Percentiles rank a stretch among this genome's conserved stretches.
These are phyloP conservation scores for Backusella luteola DNA, from an alignment of 192 early-diverging fungal species.

Conservation along the genomic window DNA sequence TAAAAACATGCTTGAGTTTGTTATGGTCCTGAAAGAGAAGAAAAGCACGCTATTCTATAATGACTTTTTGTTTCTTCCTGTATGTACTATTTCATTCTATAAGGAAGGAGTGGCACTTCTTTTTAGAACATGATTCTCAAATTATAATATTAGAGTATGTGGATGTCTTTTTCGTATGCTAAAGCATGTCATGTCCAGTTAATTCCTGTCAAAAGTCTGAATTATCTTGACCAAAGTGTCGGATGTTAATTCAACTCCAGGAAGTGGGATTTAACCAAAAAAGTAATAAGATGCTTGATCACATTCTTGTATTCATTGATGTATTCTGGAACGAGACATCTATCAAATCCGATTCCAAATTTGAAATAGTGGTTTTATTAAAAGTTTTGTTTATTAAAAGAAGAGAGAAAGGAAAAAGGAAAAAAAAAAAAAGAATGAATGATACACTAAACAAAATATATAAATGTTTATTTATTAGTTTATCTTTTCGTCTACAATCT, in stretches of 20 bases:
- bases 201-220: not conserved
- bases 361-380: not conserved
- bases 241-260: not conserved
- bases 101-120: not conserved
- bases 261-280: not conserved
- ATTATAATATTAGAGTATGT: not conserved
- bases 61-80: not conserved
- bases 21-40: constrained; percentile 3
- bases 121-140: not conserved
- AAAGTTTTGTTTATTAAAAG: not conserved
- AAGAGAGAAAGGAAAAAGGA: not conserved
- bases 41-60: not conserved
- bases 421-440: not conserved
- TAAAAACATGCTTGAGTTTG: not conserved
- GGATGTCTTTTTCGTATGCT: too few relatives aligned
- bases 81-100: not conserved
- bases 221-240: not conserved
- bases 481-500: constrained; percentile 9
- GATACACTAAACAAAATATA: not conserved
- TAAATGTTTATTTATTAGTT: not conserved
- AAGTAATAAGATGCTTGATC: not conserved
- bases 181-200: not conserved
- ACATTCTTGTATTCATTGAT: not conserved
- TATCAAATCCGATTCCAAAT: not conserved
- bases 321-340: not conserved